Percentiles rank a stretch among this genome's conserved stretches.
These are phyloP conservation scores for Phytophthora brassicae DNA, from an alignment of 352 stramenopile species.

Conservation along the genomic window DNA sequence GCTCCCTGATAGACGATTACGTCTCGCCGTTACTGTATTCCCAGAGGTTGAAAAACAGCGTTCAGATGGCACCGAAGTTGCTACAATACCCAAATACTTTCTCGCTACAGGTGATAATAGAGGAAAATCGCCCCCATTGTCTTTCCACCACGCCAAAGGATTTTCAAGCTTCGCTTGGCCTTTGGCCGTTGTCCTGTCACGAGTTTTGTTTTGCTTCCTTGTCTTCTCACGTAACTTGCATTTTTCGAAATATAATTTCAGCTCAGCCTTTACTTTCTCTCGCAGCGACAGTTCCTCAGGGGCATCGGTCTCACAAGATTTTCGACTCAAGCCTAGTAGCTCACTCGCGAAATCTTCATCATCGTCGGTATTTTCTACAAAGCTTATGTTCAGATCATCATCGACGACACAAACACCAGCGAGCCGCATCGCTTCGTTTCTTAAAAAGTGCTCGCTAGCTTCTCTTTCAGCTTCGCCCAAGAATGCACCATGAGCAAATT, in stretches of 20 bases:
- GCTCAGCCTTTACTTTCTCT: not conserved
- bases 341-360: slow-evolving; percentile 5
- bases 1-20: no score
- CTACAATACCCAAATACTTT: no score
- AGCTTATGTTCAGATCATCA: not conserved
- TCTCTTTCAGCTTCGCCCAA: not conserved
- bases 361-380: slow-evolving; percentile 5
- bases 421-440: slow-evolving; percentile 4
- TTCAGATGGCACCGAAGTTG: no score
- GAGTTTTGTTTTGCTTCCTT: not conserved
- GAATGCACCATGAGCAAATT: not conserved
- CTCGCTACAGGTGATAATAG: no score
- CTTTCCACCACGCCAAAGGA: no score
- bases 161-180: no score
- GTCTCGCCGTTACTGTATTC: no score
- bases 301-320: not conserved
- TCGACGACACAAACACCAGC: not conserved
- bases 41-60: no score
- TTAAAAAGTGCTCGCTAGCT: not conserved
- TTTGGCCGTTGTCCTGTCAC: not conserved
- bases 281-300: slow-evolving; percentile 1
- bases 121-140: no score
- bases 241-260: slow-evolving; percentile 5
- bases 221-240: slow-evolving; percentile 5
- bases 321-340: not conserved